Conservation (phyloP, 2,329 filamentous ascomycete genomes). For the Tolypocladium amazonense region DNA sequence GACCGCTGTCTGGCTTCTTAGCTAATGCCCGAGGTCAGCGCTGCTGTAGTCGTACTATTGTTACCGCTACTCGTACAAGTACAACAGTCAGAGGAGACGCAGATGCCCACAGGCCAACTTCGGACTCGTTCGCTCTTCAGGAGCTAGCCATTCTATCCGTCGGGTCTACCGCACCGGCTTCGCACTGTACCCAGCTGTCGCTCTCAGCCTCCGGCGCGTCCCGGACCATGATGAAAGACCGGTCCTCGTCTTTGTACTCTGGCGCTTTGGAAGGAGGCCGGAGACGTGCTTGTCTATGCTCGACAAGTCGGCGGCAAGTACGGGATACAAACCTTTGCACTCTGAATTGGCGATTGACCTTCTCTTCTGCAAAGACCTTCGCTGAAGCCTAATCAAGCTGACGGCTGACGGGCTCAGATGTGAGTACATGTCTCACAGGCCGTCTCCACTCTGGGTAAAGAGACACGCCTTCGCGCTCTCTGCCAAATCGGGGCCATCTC, state of each 20-base stretch:
- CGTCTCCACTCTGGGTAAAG: no score
- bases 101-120: neutral
- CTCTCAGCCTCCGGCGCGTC: neutral
- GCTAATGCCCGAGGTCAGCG: neutral
- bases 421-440: neutral
- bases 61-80: no score
- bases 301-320: neutral
- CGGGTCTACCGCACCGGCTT: neutral
- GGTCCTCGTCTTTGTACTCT: neutral
- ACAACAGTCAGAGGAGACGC: neutral
- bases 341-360: neutral
- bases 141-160: neutral
- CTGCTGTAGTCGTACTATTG: neutral
- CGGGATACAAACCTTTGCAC: neutral
- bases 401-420: neutral
- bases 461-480: neutral
- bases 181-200: neutral
- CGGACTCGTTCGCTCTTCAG: neutral
- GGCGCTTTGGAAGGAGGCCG: neutral
- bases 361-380: neutral
- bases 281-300: neutral
- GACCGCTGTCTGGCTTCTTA: neutral
- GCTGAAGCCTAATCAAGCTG: neutral
- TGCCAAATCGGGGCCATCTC: neutral
- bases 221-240: neutral